phyloP scores from a whole-genome alignment of 441 rosid species.

The Erysimum cheiri region DNA sequence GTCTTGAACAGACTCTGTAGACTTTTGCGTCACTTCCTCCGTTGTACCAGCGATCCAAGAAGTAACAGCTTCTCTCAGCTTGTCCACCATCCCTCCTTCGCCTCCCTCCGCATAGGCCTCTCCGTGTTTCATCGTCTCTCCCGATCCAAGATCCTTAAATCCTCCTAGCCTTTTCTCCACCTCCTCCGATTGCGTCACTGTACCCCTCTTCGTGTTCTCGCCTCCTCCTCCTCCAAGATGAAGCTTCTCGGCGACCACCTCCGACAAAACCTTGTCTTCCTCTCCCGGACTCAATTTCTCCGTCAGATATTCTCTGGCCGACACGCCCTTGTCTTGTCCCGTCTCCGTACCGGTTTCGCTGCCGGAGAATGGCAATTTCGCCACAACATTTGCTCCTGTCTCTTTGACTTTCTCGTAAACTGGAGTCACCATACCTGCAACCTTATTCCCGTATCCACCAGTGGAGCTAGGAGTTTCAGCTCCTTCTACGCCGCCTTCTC shows the following conservation, averaged over 20 bases:
- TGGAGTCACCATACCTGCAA: slow-evolving; percentile 49
- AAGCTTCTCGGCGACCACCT: slow-evolving; percentile 61
- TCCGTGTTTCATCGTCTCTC: slow-evolving; percentile 34
- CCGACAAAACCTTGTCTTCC: slow-evolving; percentile 72
- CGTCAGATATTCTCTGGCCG: slow-evolving; percentile 55
- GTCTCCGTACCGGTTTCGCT: not conserved
- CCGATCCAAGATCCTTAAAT: slow-evolving; percentile 37
- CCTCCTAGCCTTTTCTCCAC: slow-evolving; percentile 46
- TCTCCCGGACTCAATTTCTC: slow-evolving; percentile 74
- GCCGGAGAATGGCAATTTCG: slow-evolving; percentile 43
- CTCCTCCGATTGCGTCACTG: slow-evolving; percentile 59
- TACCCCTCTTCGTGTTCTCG: slow-evolving; percentile 25
- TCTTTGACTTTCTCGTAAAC: slow-evolving; percentile 56
- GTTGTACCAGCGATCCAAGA: slow-evolving; percentile 60
- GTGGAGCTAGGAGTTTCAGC: slow-evolving; percentile 40
- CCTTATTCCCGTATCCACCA: slow-evolving; percentile 53
- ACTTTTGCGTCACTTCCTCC: slow-evolving; percentile 40
- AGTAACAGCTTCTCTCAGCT: slow-evolving; percentile 59
- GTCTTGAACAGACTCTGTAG: slow-evolving; percentile 44
- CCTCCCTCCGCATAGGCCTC: slow-evolving; percentile 40
- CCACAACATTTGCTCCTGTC: slow-evolving; percentile 49
- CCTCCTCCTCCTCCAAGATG: slow-evolving; percentile 40
- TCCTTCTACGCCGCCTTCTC: slow-evolving; percentile 27
- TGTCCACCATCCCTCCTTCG: slow-evolving; percentile 52
- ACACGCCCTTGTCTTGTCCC: slow-evolving; percentile 57